Evolutionary conservation across 345 rosid genomes (phyloP), one percentile per base, ranked within the genome.

Genomic region (Clausena lansium): DNA sequence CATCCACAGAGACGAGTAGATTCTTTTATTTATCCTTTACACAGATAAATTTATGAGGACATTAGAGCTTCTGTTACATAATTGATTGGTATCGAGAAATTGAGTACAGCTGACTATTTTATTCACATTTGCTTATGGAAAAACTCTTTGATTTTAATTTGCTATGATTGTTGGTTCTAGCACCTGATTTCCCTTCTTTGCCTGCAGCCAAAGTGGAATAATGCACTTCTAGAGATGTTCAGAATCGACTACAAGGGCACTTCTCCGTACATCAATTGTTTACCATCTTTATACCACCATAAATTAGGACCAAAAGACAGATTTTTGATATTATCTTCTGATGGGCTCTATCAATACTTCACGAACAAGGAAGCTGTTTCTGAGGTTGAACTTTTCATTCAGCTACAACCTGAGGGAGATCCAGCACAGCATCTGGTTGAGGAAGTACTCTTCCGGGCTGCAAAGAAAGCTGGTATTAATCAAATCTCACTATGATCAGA

Each of bases 341-440:
- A 96, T 63, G 99, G 99, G 24, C 92, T 96, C 11, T 96, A 94
- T 81, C 98, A 96, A 65, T 96, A 92, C 89, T 86, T 96, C 64
- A 96, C 98, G 2, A 94, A 96, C 5, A 97, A 96, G 78, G 98
- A 96, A 81, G 99, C 97, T 5, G 93, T 96, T 45, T 84, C 91
- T 9, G 98, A 92, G 76, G 98, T 96, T 6, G 95, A 96, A 72
- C 93, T 88, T 74, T 96, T 94, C 90, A 88, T 96, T 64, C 30
- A 87, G 10, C 71, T 94, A 77, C 98, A 96, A 80, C 99, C 99
- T 2, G 98, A 94, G 83, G 99, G 99, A 52, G 99, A 96, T 83
- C 99, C 99, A 19, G 99, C 99, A 0, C 98, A 94, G 77, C 99
- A 96, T 79, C 91, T 96, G 66, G 85, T 96, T 5, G 98, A 96